Evolutionary conservation across 352 stramenopile genomes (phyloP).

Genomic region (Phytophthora pisi): DNA sequence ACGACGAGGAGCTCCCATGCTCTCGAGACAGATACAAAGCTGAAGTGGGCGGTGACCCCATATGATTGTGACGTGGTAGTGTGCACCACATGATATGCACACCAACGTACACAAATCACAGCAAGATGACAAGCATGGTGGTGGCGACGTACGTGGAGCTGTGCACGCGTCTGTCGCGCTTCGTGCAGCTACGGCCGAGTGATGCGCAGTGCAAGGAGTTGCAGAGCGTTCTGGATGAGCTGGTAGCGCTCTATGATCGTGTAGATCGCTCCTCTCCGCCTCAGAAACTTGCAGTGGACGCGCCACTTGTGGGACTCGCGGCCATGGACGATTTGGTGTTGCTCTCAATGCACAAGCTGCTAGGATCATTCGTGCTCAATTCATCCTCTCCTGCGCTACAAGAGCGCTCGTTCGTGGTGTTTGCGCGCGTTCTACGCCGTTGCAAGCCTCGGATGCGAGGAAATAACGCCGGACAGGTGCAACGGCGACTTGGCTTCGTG

Average conservation of each 20-base stretch:
- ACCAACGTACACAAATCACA: constrained; percentile 1
- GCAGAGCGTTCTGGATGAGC: constrained; percentile 30
- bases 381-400: constrained; percentile 22
- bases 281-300: constrained; percentile 5
- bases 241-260: constrained; percentile 42
- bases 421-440: constrained; percentile 40
- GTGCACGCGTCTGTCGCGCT: constrained; percentile 68
- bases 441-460: constrained; percentile 36
- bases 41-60: constrained; percentile 8
- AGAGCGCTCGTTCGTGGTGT: constrained; percentile 30
- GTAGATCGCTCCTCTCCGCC: constrained; percentile 1
- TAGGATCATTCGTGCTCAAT: constrained; percentile 38
- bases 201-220: constrained; percentile 21
- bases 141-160: constrained; percentile 60
- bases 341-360: constrained; percentile 65
- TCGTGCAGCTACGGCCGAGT: constrained; percentile 46
- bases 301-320: constrained; percentile 22
- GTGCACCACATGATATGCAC: background rate
- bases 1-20: constrained; percentile 33
- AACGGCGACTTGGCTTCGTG: constrained; percentile 45
- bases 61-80: constrained; percentile 4
- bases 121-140: constrained; percentile 27
- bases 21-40: background rate
- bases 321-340: constrained; percentile 74
- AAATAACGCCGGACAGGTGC: constrained; percentile 15